phyloP scores from a whole-genome alignment of 768 basidiomycete species.

The Rhodotorula graminis region DNA sequence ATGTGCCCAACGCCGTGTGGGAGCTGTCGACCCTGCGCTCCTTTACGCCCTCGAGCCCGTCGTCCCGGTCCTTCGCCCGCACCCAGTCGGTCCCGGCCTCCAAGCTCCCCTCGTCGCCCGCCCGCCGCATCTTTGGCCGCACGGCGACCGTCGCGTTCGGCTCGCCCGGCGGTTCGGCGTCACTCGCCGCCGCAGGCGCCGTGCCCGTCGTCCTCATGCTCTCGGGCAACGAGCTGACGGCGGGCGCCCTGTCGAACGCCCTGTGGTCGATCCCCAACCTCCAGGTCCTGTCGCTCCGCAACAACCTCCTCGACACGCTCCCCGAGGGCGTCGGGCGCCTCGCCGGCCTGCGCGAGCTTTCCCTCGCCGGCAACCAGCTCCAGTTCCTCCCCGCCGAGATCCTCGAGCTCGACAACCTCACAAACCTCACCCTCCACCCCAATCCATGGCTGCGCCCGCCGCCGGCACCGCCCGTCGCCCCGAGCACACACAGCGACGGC shows the following conservation, averaged over 20 bases:
- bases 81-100: background rate
- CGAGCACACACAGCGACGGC: background rate
- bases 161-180: background rate
- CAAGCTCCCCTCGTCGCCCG: background rate
- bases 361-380: constrained; percentile 23
- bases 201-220: constrained; percentile 31
- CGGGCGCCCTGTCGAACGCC: constrained; percentile 26
- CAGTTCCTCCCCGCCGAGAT: constrained; percentile 30
- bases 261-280: constrained; percentile 36
- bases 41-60: background rate
- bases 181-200: background rate
- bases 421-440: constrained; percentile 17
- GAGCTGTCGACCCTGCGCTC: constrained; percentile 18
- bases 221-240: constrained; percentile 27
- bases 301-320: constrained; percentile 30
- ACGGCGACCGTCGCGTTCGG: constrained; percentile 5
- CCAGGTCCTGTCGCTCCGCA: constrained; percentile 25
- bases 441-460: constrained; percentile 33
- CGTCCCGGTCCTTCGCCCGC: background rate
- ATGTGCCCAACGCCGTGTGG: constrained; percentile 15
- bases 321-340: constrained; percentile 35
- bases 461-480: no score
- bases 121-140: background rate
- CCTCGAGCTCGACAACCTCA: constrained; percentile 16
- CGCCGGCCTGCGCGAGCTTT: constrained; percentile 17